Evolutionary conservation across 805 yeast species (phyloP).

Genomic region (Peterozyma toletana): DNA sequence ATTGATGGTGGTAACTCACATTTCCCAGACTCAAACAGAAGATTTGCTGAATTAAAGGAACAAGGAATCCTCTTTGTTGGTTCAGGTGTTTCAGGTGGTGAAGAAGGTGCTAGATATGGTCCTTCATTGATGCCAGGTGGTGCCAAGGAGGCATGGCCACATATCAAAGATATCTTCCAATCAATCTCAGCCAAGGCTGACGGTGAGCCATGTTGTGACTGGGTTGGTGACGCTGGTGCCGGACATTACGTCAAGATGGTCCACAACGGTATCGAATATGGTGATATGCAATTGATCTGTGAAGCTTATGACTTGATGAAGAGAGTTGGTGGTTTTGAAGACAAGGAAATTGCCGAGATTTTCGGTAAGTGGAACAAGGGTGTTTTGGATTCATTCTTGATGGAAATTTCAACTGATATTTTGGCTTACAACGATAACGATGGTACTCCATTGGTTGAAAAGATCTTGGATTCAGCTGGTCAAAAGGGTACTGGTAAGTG

Average conservation of each 20-base stretch:
- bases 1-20: constrained; percentile 99
- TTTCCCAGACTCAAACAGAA: constrained; percentile 97
- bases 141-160: constrained; percentile 97
- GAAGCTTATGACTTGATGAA: constrained; percentile 97
- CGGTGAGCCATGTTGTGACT: constrained; percentile 99
- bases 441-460: constrained; percentile 91
- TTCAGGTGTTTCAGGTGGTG: constrained; percentile 99
- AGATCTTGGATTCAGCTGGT: constrained; percentile 94
- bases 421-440: constrained; percentile 83
- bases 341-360: constrained; percentile 90
- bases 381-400: constrained; percentile 92
- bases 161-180: constrained; percentile 94
- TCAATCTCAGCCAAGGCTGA: constrained; percentile 92
- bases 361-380: constrained; percentile 94
- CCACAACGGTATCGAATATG: constrained; percentile 99
- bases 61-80: constrained; percentile 93
- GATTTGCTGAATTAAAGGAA: constrained; percentile 79
- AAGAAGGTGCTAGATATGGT: constrained; percentile 99
- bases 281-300: constrained; percentile 98
- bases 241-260: constrained; percentile 99
- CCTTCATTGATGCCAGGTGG: constrained; percentile 99
- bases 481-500: constrained; percentile 99
- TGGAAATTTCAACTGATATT: constrained; percentile 95
- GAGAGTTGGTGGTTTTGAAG: constrained; percentile 84
- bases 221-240: constrained; percentile 99